A percentile compares a stretch with the other conserved stretches of the same genome.
phyloP scores from a whole-genome alignment of 441 rosid genomes.

The Adansonia madagascariensis region DNA sequence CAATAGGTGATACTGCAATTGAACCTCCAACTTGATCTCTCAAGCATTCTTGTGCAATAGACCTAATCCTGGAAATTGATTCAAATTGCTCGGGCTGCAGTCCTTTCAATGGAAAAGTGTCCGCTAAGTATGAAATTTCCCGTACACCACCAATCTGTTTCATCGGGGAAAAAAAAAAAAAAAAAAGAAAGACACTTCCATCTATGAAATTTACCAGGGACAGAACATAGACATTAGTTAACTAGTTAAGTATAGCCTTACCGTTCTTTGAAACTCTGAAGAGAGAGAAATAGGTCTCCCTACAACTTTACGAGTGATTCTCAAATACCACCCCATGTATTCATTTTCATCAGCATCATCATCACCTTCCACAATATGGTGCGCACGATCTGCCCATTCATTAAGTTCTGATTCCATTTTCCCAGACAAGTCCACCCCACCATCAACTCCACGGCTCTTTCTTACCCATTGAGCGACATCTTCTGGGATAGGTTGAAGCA shows the following conservation, averaged over 20 bases:
- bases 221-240: slow-evolving; percentile 18
- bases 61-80: slow-evolving; percentile 71
- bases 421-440: slow-evolving; percentile 89
- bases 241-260: slow-evolving; percentile 35
- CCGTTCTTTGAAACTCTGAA: slow-evolving; percentile 96
- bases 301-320: slow-evolving; percentile 83
- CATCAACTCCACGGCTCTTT: slow-evolving; percentile 94
- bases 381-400: slow-evolving; percentile 81
- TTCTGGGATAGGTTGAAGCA: slow-evolving; percentile 80
- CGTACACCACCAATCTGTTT: slow-evolving; percentile 77
- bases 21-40: slow-evolving; percentile 83
- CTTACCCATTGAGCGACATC: slow-evolving; percentile 93
- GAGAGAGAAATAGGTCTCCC: slow-evolving; percentile 97
- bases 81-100: slow-evolving; percentile 75
- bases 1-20: slow-evolving; percentile 40
- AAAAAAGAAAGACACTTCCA: slow-evolving; percentile 9
- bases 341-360: slow-evolving; percentile 68
- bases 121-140: slow-evolving; percentile 85
- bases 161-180: slow-evolving; percentile 2
- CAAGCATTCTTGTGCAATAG: slow-evolving; percentile 86
- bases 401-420: slow-evolving; percentile 91
- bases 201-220: slow-evolving; percentile 1
- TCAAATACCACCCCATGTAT: slow-evolving; percentile 81
- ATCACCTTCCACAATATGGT: slow-evolving; percentile 64
- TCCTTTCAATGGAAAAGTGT: slow-evolving; percentile 73